Percentiles rank a stretch among this genome's conserved stretches.
Evolutionary conservation across 1,284 basidiomycete genomes (phyloP).

Genomic region (Mycena sp.): DNA sequence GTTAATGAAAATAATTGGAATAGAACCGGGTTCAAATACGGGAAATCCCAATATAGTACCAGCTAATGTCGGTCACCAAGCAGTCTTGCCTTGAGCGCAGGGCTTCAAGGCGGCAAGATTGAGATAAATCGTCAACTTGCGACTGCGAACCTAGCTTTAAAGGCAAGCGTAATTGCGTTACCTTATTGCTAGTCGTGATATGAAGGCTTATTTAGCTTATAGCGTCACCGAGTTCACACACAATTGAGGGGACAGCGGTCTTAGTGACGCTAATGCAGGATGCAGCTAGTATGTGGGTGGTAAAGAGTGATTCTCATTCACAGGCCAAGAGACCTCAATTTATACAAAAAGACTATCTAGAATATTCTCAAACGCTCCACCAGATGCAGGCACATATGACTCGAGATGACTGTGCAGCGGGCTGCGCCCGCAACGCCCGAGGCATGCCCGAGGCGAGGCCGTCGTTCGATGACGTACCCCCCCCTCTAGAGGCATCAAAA

Average conservation of each 20-base stretch:
- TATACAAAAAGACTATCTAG: neutral
- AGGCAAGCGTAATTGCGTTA: neutral
- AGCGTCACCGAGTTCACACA: neutral
- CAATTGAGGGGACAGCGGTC: neutral
- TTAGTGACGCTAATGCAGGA: neutral
- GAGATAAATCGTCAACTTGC: slow-evolving; percentile 1
- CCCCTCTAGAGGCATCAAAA: too few relatives aligned
- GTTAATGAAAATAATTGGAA: neutral
- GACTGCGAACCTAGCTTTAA: neutral
- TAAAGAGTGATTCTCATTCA: neutral
- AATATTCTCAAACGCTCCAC: neutral
- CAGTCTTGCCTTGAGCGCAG: neutral
- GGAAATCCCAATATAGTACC: neutral
- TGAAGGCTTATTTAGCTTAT: neutral
- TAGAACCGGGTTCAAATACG: neutral
- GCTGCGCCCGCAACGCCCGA: neutral
- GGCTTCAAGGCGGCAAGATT: neutral
- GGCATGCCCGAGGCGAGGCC: neutral
- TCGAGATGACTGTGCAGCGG: too few relatives aligned
- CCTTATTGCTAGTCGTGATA: neutral
- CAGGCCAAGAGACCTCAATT: neutral
- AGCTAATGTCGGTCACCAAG: neutral
- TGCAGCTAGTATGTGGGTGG: neutral
- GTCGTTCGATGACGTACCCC: too few relatives aligned
- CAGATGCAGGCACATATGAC: neutral